A percentile compares a stretch with the other conserved stretches of the same genome.
phyloP scores from a whole-genome alignment of 2,329 filamentous ascomycete species.

The Fonsecaea pedrosoi region DNA sequence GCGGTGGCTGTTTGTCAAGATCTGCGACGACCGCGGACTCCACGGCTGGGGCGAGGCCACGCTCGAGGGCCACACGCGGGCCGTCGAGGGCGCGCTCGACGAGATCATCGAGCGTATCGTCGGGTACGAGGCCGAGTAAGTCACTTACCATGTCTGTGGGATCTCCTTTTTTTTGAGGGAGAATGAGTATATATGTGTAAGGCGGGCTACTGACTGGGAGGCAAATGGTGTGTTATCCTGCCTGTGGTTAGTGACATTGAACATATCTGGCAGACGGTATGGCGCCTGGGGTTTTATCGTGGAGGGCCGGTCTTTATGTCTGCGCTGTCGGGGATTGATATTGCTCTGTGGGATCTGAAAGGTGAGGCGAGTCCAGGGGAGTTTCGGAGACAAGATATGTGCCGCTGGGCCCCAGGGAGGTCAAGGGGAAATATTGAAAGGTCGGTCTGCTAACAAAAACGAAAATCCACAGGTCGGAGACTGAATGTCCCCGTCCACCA shows the following conservation, averaged over 20 bases:
- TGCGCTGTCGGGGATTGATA: slow-evolving; percentile 77
- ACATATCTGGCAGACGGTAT: slow-evolving; percentile 72
- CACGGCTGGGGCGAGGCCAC: slow-evolving; percentile 78
- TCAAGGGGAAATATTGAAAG: too few species aligned
- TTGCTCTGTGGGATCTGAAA: slow-evolving; percentile 81
- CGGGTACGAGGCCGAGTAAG: slow-evolving; percentile 73
- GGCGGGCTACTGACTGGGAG: too few species aligned
- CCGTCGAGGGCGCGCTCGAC: slow-evolving; percentile 75
- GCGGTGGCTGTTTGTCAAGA: slow-evolving; percentile 79
- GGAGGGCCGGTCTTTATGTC: slow-evolving; percentile 83
- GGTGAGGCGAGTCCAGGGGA: slow-evolving; percentile 52
- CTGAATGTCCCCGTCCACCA: slow-evolving; percentile 74
- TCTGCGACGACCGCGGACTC: slow-evolving; percentile 69
- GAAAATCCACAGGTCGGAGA: slow-evolving; percentile 48
- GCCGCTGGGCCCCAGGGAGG: too few species aligned
- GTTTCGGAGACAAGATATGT: too few species aligned
- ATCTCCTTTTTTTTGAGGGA: too few species aligned
- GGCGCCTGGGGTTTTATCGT: slow-evolving; percentile 75
- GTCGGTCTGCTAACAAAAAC: too few species aligned
- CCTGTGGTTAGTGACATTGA: slow-evolving; percentile 66
- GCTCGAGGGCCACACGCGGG: slow-evolving; percentile 74
- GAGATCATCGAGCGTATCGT: slow-evolving; percentile 68
- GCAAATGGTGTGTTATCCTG: too few species aligned
- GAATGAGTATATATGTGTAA: too few species aligned
- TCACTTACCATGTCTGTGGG: slow-evolving; percentile 1